A percentile compares a stretch with the other conserved stretches of the same genome.
Conservation (phyloP, 768 basidiomycete genomes). For the Boletus subparvulus region DNA sequence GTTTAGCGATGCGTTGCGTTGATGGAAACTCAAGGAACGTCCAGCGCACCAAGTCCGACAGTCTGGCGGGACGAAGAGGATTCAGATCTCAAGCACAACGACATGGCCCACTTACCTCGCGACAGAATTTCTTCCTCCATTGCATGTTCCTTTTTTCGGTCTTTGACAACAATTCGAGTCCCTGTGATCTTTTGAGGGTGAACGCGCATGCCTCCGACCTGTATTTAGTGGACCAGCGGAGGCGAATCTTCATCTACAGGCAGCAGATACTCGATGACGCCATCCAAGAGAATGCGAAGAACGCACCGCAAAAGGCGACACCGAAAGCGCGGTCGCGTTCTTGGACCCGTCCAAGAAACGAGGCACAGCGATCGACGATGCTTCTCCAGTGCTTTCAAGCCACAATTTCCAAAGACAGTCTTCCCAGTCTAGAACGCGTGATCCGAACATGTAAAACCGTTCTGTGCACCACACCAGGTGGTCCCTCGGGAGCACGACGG, state of each 20-base stretch:
- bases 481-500: slow-evolving; percentile 44
- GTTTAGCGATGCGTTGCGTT: background rate
- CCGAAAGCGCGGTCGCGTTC: slow-evolving; percentile 11
- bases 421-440: slow-evolving; percentile 55
- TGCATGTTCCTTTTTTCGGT: slow-evolving; percentile 44
- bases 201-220: slow-evolving; percentile 55
- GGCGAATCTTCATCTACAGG: slow-evolving; percentile 40
- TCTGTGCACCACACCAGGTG: slow-evolving; percentile 63
- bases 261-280: background rate
- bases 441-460: slow-evolving; percentile 45
- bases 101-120: slow-evolving; percentile 35
- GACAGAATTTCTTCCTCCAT: slow-evolving; percentile 60
- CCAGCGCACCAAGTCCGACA: slow-evolving; percentile 14
- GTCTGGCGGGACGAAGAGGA: slow-evolving; percentile 10
- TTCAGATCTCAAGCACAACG: background rate
- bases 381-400: slow-evolving; percentile 51
- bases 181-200: slow-evolving; percentile 39
- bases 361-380: slow-evolving; percentile 20
- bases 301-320: slow-evolving; percentile 22
- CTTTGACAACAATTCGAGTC: slow-evolving; percentile 34
- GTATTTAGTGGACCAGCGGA: slow-evolving; percentile 47
- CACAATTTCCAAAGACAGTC: slow-evolving; percentile 68
- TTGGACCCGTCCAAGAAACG: slow-evolving; percentile 4
- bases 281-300: background rate
- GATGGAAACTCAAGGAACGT: slow-evolving; percentile 11